Evolutionary conservation across 495 filamentous ascomycete species (phyloP).

Genomic region (Wilcoxina mikolae): DNA sequence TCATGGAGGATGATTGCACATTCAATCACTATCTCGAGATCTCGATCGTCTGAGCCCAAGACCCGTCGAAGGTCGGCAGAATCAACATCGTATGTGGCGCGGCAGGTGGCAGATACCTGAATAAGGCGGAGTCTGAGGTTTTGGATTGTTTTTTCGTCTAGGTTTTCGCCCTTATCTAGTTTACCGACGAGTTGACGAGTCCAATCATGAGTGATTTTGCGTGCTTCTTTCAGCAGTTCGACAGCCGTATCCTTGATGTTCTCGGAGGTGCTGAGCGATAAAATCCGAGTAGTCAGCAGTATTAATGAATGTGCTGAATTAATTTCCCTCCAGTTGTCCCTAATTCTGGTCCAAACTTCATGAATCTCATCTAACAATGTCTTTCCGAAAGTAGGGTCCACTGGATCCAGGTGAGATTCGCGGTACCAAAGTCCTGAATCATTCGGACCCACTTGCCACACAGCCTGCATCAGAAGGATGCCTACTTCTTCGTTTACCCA

Average conservation of each 20-base stretch:
- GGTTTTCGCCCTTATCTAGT: conserved; percentile 11
- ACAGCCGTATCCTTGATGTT: conserved; percentile 14
- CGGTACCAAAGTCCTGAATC: background rate
- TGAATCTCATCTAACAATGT: conserved; percentile 18
- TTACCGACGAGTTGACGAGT: conserved; percentile 22
- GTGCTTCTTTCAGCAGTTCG: conserved; percentile 20
- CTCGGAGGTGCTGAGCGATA: conserved; percentile 27
- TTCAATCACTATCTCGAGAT: conserved; percentile 31
- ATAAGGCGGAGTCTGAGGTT: conserved; percentile 22
- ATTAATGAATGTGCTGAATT: conserved; percentile 32
- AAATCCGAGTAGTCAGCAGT: conserved; percentile 28
- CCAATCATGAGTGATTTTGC: conserved; percentile 28
- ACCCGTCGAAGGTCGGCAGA: conserved; percentile 12
- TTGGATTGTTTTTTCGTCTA: conserved; percentile 5
- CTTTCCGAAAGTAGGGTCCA: conserved; percentile 18
- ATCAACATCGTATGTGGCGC: conserved; percentile 30
- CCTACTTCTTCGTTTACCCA: conserved; percentile 35
- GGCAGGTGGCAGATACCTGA: conserved; percentile 28
- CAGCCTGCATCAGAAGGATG: conserved; percentile 37
- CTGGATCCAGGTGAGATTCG: conserved; percentile 25
- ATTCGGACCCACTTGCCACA: conserved; percentile 36
- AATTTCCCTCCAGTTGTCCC: conserved; percentile 39
- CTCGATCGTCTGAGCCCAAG: conserved; percentile 11
- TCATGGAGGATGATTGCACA: conserved; percentile 33
- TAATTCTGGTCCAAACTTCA: conserved; percentile 9